Evolutionary conservation across 768 basidiomycete genomes (phyloP).

Genomic region (Termitomyces titanicus): DNA sequence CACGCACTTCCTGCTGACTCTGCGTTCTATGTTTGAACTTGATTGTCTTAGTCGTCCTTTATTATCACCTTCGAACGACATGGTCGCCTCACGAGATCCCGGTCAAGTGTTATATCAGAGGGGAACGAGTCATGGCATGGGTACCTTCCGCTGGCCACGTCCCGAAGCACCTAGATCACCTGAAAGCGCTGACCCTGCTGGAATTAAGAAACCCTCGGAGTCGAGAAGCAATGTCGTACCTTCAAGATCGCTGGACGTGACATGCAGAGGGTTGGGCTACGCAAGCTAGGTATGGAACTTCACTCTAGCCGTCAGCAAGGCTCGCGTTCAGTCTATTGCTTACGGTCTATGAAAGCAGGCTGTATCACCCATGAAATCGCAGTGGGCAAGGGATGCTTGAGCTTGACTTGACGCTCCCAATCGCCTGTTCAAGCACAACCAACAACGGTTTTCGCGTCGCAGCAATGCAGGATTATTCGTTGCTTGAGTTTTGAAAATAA

Average conservation of each 20-base stretch:
- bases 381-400: neutral
- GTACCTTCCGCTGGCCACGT: neutral
- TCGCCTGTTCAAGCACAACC: neutral
- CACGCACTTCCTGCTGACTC: neutral
- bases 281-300: neutral
- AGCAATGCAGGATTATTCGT: neutral
- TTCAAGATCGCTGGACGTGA: neutral
- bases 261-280: neutral
- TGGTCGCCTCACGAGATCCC: neutral
- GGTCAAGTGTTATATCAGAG: neutral
- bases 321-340: neutral
- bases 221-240: neutral
- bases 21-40: neutral
- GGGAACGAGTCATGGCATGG: too few relatives aligned
- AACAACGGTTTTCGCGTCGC: neutral
- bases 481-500: neutral
- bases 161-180: neutral
- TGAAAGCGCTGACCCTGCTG: neutral
- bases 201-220: neutral
- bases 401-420: too few relatives aligned
- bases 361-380: neutral
- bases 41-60: neutral
- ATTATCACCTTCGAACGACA: neutral
- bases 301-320: neutral
- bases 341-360: neutral